Base-by-base conservation (phyloP, 2,329 filamentous ascomycete genomes). In the Lachnellula hyalina region DNA sequence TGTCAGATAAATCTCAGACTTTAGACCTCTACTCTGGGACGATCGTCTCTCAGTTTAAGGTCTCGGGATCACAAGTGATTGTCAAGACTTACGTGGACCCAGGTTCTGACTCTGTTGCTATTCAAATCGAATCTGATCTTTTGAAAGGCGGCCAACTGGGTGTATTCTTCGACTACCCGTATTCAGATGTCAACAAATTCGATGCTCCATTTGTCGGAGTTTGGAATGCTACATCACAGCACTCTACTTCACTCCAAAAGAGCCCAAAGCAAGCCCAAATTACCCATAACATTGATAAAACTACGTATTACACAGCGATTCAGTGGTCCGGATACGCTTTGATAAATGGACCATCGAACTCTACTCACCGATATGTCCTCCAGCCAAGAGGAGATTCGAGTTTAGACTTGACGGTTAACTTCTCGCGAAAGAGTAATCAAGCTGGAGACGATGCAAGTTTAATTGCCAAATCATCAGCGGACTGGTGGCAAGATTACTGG, bases 121-220 rank as follows among this genome's bases (percentile, higher is more conserved):
- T 76, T 47, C 59, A 66, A 2, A 64, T 75, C 4, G 62, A 74
- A 5, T 75, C 74, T 0, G 45, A 61, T 0, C 67, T 76, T 2
- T 17, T 76, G 1, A 50, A 53, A 0, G 61, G 56, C 0, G 70
- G 72, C 0, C 67, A 69, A 3, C 60, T 76, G 1, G 59, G 66
- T 0, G 63, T 75, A 5, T 72, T 74, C 19, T 57, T 77, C 14
- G 74, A 76, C 55, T 76, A 73, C 49, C 73, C 74, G 0, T 77
- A 74, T 42, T 66, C 66, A 2, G 69, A 69, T 3, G 66, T 67
- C n/a, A 74, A 74, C 56, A 76, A 77, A 54, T 76, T 73, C 25
- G 71, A 76, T 47, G 71, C 73, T 11, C 64, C 65, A 25, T 76
- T 75, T 34, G 73, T 70, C 0, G 75, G 74, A 0, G 65, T 70